Conservation (phyloP, 2,329 filamentous ascomycete species). For the Aspergillus tubingensis region DNA sequence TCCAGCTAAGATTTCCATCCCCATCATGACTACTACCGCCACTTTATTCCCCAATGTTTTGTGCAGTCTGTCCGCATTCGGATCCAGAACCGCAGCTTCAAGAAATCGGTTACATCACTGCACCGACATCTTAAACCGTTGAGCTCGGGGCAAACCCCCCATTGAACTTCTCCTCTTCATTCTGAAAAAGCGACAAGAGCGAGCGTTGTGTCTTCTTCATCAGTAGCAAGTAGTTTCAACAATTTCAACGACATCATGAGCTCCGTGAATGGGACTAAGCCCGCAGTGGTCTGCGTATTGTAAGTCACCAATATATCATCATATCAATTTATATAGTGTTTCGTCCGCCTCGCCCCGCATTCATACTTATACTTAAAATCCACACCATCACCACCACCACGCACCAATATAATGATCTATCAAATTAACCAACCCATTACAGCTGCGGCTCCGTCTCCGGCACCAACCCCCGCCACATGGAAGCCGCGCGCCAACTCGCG, state of each 20-base stretch:
- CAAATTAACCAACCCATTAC: not conserved
- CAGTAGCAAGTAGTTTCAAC: not conserved
- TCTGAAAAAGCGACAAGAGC: not conserved
- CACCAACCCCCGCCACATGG: conserved; percentile 70
- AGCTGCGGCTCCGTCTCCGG: conserved; percentile 82
- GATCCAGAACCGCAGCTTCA: not conserved
- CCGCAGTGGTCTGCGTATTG: conserved; percentile 85
- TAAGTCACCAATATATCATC: conserved; percentile 38
- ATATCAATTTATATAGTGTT: not conserved
- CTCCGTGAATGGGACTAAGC: conserved; percentile 22
- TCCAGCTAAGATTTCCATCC: not conserved
- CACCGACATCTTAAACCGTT: not conserved
- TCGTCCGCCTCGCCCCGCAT: conserved; percentile 4
- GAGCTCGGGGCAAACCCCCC: not conserved
- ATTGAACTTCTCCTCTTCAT: conserved; percentile 12
- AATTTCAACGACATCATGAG: not conserved
- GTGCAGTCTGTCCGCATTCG: not conserved
- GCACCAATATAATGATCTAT: not conserved
- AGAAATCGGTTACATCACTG: not conserved
- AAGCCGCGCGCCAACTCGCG: conserved; percentile 75
- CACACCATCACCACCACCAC: not conserved
- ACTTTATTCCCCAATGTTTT: not conserved
- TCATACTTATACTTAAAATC: not conserved
- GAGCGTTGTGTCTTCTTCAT: too few species aligned
- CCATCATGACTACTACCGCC: not conserved